Evolutionary conservation across 306 rosid genomes (phyloP), one percentile per base, ranked within the genome.

Genomic region (Prunus mongolica): DNA sequence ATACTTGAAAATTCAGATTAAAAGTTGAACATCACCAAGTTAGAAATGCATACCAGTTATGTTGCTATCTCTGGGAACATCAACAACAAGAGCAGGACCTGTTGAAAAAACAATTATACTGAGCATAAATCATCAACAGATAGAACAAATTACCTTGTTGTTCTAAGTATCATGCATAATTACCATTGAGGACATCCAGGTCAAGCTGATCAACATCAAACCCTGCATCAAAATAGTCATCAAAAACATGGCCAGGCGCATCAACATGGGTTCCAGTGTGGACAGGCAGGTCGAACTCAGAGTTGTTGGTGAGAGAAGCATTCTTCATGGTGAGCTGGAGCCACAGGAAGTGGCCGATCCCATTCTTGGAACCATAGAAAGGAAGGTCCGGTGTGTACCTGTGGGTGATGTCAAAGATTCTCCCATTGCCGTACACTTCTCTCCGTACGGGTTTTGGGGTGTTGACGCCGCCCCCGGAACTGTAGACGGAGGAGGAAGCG

Each of bases 211-310:
- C 91, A 6, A 85, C 87, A 10, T 91, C 97, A 70, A 91, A 91
- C 14, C 97, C 91, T 0, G 91, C 88, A 66, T 89, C 91, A 11
- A 62, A 85, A 80, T 89, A 92, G 73, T 87, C 79, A 55, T 92
- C 91, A 77, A 76, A 85, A 19, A 89, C 81, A 79, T 92, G 96
- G 3, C 96, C 77, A 0, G 90, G 93, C 8, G 93, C 88, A 62
- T 92, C 96, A 22, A 89, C 97, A 32, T 92, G 97, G 0, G 97
- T 92, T 4, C 96, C 93, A 6, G 91, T 85, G 83, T 92, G 97
- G 79, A 50, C 75, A 3, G 84, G 82, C 0, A 88, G 83, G 87
- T 80, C 84, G 34, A 91, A 22, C 16, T 54, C 84, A 0, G 97
- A 91, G 80, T 2, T 19, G 62, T 89, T 91, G 38, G 90, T 82